Evolutionary conservation across 2,329 filamentous ascomycete species (phyloP), one percentile per base, ranked within the genome.

Genomic region (Colletotrichum musae): DNA sequence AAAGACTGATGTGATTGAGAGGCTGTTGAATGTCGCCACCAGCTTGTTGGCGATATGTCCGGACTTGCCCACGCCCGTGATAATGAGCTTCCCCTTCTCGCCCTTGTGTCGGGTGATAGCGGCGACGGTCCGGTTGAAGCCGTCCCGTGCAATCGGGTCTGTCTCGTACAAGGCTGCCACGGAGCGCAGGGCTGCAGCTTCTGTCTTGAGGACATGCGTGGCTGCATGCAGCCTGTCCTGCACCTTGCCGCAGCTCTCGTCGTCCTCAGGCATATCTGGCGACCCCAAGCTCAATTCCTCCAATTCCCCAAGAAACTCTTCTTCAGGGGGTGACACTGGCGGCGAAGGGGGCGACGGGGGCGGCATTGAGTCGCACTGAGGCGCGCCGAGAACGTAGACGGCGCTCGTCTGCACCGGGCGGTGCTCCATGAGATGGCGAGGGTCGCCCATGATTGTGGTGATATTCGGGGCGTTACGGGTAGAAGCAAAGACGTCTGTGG

Each of bases 21-120:
- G 84, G 73, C 93, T 97, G 80, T 97, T 97, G 86, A 97, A 95
- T 1, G 94, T 97, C 5, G 95, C 95, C 16, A 94, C 93, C 2
- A 97, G 87, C 83, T 98, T 98, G 79, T 91, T 90, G 10, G 91
- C 94, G 71, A 98, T 97, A 76, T 97, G 93, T 0, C 95, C 95
- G 62, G 93, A 97, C 82, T 98, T 98, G 65, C 95, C 95, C 5
- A 98, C 93, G 7, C 95, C 95, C 64, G 92, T 92, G 47, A 97
- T 87, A 16, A 98, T 88, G 15, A 97, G 80, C 81, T 97, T 97
- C 51, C 94, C 94, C 39, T 79, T 80, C 39, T 88, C 87, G 1
- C 80, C 80, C 70, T 91, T 87, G 39, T 89, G 89, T 26, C 84
- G 83, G 32, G 88, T 86, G 62, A 98, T 91, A 65, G 88, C 87